Conservation (phyloP, 495 filamentous ascomycete genomes). For the Sphaerosporella brunnea region DNA sequence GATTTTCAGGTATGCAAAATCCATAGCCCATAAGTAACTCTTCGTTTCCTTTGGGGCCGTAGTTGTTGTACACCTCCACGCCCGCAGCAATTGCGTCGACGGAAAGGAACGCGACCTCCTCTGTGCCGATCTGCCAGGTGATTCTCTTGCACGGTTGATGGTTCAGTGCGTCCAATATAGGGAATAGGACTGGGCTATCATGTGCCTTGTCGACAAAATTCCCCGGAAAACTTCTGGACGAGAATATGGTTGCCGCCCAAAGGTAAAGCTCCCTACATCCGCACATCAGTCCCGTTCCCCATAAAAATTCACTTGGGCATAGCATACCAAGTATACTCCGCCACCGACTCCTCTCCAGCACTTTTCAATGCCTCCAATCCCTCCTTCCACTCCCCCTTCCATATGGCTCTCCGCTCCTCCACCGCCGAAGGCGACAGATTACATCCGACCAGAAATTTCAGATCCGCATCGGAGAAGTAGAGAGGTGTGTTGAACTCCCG, state of each 20-base stretch:
- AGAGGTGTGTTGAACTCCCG: constrained; percentile 39
- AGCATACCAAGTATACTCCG: constrained; percentile 29
- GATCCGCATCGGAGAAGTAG: constrained; percentile 38
- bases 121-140: constrained; percentile 38
- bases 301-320: too few species aligned
- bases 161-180: constrained; percentile 44
- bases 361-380: constrained; percentile 27
- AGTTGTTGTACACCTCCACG: constrained; percentile 48
- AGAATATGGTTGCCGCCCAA: constrained; percentile 47
- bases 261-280: constrained; percentile 41
- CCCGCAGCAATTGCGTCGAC: constrained; percentile 33
- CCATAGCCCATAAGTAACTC: constrained; percentile 53
- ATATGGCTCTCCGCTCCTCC: constrained; percentile 29
- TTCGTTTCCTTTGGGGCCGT: constrained; percentile 49
- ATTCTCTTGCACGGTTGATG: constrained; percentile 41
- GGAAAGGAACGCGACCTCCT: constrained; percentile 34
- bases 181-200: constrained; percentile 38
- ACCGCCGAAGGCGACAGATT: constrained; percentile 35
- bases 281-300: too few species aligned
- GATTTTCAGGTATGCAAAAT: constrained; percentile 43
- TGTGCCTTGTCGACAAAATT: constrained; percentile 8
- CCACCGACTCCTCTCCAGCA: constrained; percentile 6
- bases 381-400: constrained; percentile 35
- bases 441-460: constrained; percentile 41
- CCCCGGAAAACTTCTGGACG: constrained; percentile 37